Conservation (phyloP, 192 early-diverging fungal species). For the Umbelopsis ramanniana region DNA sequence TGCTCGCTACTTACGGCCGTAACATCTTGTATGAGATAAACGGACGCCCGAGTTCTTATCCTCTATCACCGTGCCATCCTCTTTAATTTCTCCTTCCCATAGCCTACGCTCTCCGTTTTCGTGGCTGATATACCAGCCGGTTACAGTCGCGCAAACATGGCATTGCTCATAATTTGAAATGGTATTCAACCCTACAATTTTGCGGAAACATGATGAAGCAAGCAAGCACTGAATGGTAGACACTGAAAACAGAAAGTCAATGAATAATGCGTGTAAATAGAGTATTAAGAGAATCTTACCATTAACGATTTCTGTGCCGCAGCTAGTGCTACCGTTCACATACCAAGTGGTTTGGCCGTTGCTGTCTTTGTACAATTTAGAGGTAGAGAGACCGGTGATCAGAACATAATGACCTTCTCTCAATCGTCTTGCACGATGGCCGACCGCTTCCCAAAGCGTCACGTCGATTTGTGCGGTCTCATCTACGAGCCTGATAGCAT, state of each 20-base stretch:
- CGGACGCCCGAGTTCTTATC: neutral
- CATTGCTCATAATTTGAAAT: slow-evolving; percentile 20
- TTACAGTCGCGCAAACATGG: slow-evolving; percentile 19
- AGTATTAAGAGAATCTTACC: too few species aligned
- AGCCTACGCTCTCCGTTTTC: neutral
- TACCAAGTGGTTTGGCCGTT: slow-evolving; percentile 23
- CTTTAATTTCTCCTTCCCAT: neutral
- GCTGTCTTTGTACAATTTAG: neutral
- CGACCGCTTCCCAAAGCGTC: slow-evolving; percentile 34
- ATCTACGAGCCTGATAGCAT: slow-evolving; percentile 32
- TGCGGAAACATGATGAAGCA: slow-evolving; percentile 20
- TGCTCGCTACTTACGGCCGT: neutral
- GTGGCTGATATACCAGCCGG: slow-evolving; percentile 26
- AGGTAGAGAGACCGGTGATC: slow-evolving; percentile 21
- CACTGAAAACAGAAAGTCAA: neutral
- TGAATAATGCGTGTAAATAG: neutral
- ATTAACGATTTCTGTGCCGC: slow-evolving; percentile 29
- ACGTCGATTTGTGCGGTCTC: slow-evolving; percentile 33
- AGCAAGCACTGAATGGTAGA: slow-evolving; percentile 18
- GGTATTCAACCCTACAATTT: neutral
- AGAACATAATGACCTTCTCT: slow-evolving; percentile 28
- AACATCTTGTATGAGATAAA: slow-evolving; percentile 5
- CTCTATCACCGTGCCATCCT: neutral
- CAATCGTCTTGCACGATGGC: slow-evolving; percentile 20
- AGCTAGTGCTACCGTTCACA: slow-evolving; percentile 32